Evolutionary conservation across 345 rosid species (phyloP), one percentile per base, ranked within the genome.

Genomic region (Noccaea bulbosa): DNA sequence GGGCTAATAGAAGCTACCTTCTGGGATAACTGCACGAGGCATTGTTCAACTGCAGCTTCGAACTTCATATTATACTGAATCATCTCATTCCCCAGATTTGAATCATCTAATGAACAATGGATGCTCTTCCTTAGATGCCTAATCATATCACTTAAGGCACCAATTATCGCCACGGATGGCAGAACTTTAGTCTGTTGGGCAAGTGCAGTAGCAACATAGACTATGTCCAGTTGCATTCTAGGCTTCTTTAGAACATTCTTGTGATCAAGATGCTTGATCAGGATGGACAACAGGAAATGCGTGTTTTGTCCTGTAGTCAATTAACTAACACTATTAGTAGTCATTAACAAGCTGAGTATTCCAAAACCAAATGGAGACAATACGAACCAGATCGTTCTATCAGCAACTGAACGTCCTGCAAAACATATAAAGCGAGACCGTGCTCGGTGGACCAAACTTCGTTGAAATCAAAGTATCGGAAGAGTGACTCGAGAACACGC

Each of bases 191-290:
- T 79, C 66, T 78, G 83, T 67, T 51, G 83, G 17, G 86, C 86
- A 62, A 88, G 88, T 65, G 69, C 53, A 54, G 88, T 81, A 69
- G 91, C 85, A 65, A 82, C 81, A 43, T 73, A 37, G 65, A 88
- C 81, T 65, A 88, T 86, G 67, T 86, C 78, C 11, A 86, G 80
- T 74, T 86, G 94, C 89, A 83, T 86, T 51, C 62, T 77, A 62
- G 89, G 91, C 65, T 80, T 82, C 82, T 82, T 86, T 11, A 86
- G 72, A 71, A 86, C 82, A 75, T 83, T 86, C 83, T 84, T 86
- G 64, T 88, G 91, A 77, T 88, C 94, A 59, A 88, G 89, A 76
- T 86, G 87, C 78, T 86, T 83, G 74, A 88, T 81, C 77, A 88
- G 47, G 47, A 86, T 84, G 35, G 94, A 81, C 83, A 88, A 62